These are phyloP conservation scores for Antrodiella citrinella DNA, from an alignment of 768 basidiomycete genomes.

Conservation along the genomic window DNA sequence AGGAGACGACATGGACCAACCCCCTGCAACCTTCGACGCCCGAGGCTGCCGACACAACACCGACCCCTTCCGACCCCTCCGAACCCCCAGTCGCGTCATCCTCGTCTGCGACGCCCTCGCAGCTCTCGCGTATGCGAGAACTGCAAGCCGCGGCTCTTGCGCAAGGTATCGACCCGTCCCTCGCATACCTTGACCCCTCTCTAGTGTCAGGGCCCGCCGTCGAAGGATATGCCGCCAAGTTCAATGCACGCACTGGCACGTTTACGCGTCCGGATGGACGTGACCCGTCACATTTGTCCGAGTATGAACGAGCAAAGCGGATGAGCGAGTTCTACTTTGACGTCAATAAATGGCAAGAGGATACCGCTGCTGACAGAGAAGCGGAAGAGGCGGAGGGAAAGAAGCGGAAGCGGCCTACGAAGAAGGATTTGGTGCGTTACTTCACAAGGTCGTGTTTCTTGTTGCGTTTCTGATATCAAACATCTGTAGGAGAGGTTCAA, in stretches of 20 bases:
- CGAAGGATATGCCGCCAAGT: slow-evolving; percentile 48
- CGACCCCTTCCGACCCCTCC: slow-evolving; percentile 16
- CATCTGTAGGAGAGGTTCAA: slow-evolving; percentile 84
- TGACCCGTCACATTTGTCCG: slow-evolving; percentile 68
- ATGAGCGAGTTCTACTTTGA: slow-evolving; percentile 91
- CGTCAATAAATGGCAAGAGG: slow-evolving; percentile 68
- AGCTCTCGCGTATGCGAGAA: slow-evolving; percentile 32
- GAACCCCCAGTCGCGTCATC: slow-evolving; percentile 8
- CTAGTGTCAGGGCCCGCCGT: slow-evolving; percentile 33
- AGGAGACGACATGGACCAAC: slow-evolving; percentile 81
- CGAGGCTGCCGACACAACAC: slow-evolving; percentile 20
- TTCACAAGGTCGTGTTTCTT: too few relatives aligned
- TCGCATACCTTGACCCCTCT: slow-evolving; percentile 74
- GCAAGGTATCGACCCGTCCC: slow-evolving; percentile 76
- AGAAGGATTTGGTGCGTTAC: slow-evolving; percentile 70
- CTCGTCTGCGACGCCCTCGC: slow-evolving; percentile 14
- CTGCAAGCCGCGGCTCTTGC: slow-evolving; percentile 65
- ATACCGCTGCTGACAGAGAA: slow-evolving; percentile 43
- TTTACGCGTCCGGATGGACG: slow-evolving; percentile 62
- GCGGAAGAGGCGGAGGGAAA: slow-evolving; percentile 45
- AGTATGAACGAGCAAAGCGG: slow-evolving; percentile 72
- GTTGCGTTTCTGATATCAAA: slow-evolving; percentile 1
- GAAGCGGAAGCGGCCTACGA: slow-evolving; percentile 72
- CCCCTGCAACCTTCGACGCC: slow-evolving; percentile 41
- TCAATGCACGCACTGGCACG: slow-evolving; percentile 75